Percentiles rank a stretch among this genome's conserved stretches.
These are phyloP conservation scores for Suillus weaverae DNA, from an alignment of 768 basidiomycete species.

Conservation along the genomic window DNA sequence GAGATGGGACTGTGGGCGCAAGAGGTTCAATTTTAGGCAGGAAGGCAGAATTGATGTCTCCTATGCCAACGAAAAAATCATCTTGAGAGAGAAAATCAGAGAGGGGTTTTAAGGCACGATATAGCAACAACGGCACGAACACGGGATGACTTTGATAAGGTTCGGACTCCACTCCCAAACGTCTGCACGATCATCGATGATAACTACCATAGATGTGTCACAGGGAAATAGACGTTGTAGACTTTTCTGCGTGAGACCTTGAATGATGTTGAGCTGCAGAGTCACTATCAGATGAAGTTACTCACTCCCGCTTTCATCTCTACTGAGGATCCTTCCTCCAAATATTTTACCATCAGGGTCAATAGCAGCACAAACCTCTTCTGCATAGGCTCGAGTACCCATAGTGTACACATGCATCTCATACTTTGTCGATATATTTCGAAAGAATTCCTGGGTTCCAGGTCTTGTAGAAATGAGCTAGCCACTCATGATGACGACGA, in stretches of 20 bases:
- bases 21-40: conserved; percentile 73
- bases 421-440: conserved; percentile 70
- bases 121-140: conserved; percentile 44
- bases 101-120: background rate
- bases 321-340: conserved; percentile 82
- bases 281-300: conserved; percentile 14
- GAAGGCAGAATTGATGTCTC: conserved; percentile 96
- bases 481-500: background rate
- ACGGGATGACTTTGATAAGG: conserved; percentile 94
- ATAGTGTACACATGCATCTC: conserved; percentile 99
- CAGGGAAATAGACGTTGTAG: conserved; percentile 92
- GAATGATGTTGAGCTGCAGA: conserved; percentile 15
- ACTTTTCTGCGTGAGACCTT: conserved; percentile 90
- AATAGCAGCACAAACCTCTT: conserved; percentile 91
- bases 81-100: conserved; percentile 46
- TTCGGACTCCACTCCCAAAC: conserved; percentile 99
- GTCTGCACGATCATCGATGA: conserved; percentile 97
- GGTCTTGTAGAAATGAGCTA: conserved; percentile 48
- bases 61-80: conserved; percentile 97
- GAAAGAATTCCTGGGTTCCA: conserved; percentile 80
- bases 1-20: conserved; percentile 23
- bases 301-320: conserved; percentile 97
- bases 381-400: conserved; percentile 97
- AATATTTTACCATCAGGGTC: conserved; percentile 88
- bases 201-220: conserved; percentile 98